A percentile compares a stretch with the other conserved stretches of the same genome.
Evolutionary conservation across 768 basidiomycete species (phyloP).

Genomic region (Trametes cubensis): DNA sequence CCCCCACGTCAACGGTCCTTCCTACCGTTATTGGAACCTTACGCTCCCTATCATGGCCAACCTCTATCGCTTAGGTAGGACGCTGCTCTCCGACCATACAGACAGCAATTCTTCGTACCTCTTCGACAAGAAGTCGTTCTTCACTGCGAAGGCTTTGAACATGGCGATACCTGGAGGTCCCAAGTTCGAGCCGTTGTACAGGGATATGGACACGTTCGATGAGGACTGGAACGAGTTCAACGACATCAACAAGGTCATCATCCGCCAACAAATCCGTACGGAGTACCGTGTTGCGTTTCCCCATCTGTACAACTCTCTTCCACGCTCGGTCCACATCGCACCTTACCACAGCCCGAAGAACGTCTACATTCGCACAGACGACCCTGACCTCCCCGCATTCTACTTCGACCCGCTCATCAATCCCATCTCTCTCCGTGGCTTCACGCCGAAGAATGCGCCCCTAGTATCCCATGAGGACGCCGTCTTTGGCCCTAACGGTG

Average conservation of each 20-base stretch:
- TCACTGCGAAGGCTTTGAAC: slow-evolving; percentile 96
- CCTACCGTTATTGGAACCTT: slow-evolving; percentile 92
- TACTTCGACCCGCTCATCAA: slow-evolving; percentile 99
- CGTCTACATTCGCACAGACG: slow-evolving; percentile 98
- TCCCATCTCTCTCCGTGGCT: slow-evolving; percentile 90
- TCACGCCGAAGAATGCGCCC: slow-evolving; percentile 79
- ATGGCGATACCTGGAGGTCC: slow-evolving; percentile 98
- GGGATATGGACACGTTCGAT: slow-evolving; percentile 96
- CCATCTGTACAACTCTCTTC: slow-evolving; percentile 97
- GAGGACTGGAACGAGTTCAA: slow-evolving; percentile 99
- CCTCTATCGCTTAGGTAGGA: slow-evolving; percentile 92
- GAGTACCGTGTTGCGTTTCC: slow-evolving; percentile 99
- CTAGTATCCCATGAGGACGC: slow-evolving; percentile 86
- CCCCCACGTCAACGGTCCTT: slow-evolving; percentile 86
- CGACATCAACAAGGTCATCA: slow-evolving; percentile 99
- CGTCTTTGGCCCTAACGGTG: slow-evolving; percentile 87
- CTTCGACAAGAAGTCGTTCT: slow-evolving; percentile 97
- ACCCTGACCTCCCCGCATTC: slow-evolving; percentile 98
- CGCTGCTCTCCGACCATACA: slow-evolving; percentile 89
- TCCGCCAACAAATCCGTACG: slow-evolving; percentile 96
- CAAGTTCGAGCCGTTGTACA: slow-evolving; percentile 95
- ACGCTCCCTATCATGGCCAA: slow-evolving; percentile 96
- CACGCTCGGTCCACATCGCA: slow-evolving; percentile 90
- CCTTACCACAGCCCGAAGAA: slow-evolving; percentile 94
- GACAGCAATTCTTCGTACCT: slow-evolving; percentile 91